Percentiles rank a stretch among this genome's conserved stretches.
phyloP scores from a whole-genome alignment of 2,329 filamentous ascomycete genomes.

The Phaeoacremonium minimum region DNA sequence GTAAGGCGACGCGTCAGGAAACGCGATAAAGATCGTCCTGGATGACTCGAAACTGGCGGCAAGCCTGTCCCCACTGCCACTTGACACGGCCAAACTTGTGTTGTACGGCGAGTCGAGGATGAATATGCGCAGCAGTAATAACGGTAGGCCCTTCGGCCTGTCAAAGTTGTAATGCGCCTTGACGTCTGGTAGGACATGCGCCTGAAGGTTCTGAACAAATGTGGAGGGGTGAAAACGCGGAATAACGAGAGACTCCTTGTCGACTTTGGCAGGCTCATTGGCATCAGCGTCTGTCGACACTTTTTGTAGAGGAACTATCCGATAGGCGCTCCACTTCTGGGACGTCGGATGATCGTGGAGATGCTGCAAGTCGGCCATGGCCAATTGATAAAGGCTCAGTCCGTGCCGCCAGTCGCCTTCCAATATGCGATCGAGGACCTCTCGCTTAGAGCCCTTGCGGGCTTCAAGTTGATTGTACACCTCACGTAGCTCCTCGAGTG shows the following conservation, averaged over 20 bases:
- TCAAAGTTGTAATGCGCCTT: conserved; percentile 82
- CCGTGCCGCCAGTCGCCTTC: conserved; percentile 68
- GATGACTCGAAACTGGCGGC: conserved; percentile 55
- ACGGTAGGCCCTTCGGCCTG: conserved; percentile 62
- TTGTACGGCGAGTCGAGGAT: conserved; percentile 80
- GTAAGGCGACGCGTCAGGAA: conserved; percentile 74
- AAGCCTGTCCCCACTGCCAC: conserved; percentile 1
- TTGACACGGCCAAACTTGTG: conserved; percentile 41
- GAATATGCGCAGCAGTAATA: conserved; percentile 74
- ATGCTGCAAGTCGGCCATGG: conserved; percentile 65
- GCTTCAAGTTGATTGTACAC: conserved; percentile 58
- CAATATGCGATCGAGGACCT: conserved; percentile 58
- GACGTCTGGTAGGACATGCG: conserved; percentile 69
- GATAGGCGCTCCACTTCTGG: conserved; percentile 61
- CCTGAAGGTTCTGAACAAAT: conserved; percentile 72
- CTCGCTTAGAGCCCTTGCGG: conserved; percentile 56
- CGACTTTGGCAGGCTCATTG: conserved; percentile 32
- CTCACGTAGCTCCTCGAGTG: conserved; percentile 62
- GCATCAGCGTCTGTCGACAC: conserved; percentile 26
- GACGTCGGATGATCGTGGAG: conserved; percentile 61
- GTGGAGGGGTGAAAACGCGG: conserved; percentile 77
- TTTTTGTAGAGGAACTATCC: conserved; percentile 44
- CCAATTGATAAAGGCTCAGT: conserved; percentile 61
- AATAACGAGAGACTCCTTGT: conserved; percentile 43
- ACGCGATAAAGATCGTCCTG: conserved; percentile 73